Evolutionary conservation across 2,329 filamentous ascomycete genomes (phyloP).

Genomic region (Emergomyces pasteurianus): DNA sequence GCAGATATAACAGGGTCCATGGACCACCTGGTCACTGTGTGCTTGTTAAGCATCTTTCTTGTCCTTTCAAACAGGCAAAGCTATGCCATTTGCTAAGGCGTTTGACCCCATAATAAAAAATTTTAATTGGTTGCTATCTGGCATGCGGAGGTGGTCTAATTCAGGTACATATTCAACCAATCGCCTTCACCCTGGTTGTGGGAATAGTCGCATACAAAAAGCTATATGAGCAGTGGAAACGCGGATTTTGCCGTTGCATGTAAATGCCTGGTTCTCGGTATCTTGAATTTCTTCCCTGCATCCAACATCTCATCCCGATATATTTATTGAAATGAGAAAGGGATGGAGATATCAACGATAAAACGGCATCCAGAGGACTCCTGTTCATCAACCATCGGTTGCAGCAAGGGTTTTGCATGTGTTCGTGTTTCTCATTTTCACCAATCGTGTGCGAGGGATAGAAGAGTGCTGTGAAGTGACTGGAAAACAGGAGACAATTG

Average conservation of each 20-base stretch:
- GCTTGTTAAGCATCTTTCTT: neutral
- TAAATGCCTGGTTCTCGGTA: neutral
- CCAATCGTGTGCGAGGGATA: neutral
- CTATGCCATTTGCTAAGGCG: neutral
- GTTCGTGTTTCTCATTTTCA: neutral
- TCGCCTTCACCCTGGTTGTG: neutral
- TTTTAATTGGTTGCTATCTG: neutral
- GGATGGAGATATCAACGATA: neutral
- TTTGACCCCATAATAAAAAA: neutral
- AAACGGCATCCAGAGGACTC: neutral
- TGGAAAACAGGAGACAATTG: neutral
- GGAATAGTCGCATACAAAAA: neutral
- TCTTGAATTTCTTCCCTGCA: neutral
- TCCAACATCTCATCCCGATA: neutral
- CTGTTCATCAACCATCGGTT: neutral
- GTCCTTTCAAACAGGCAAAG: neutral
- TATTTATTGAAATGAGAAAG: neutral
- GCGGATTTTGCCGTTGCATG: neutral
- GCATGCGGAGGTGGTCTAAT: neutral
- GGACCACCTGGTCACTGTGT: neutral
- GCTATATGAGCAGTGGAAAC: neutral
- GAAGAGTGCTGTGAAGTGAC: neutral
- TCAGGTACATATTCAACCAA: neutral
- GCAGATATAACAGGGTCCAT: neutral
- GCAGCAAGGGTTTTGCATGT: neutral